Conservation (phyloP, 2,329 filamentous ascomycete genomes). For the Rasamsonia emersonii region DNA sequence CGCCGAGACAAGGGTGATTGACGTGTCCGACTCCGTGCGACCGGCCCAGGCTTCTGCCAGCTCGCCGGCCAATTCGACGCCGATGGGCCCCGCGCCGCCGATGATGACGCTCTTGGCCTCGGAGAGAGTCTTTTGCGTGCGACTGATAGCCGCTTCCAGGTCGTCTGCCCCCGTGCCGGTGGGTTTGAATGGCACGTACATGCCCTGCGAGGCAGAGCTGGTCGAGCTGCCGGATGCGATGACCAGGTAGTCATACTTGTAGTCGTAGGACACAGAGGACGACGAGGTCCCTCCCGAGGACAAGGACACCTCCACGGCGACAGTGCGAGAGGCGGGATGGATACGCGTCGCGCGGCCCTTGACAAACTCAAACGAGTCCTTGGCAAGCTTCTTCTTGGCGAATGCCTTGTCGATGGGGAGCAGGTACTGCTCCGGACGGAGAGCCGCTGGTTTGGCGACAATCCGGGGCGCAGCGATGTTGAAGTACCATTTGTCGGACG, state of each 20-base stretch:
- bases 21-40: constrained; percentile 30
- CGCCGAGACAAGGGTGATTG: constrained; percentile 17
- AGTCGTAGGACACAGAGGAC: too few relatives aligned
- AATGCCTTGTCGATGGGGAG: constrained; percentile 40
- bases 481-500: constrained; percentile 43
- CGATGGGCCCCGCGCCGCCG: constrained; percentile 35
- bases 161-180: constrained; percentile 25
- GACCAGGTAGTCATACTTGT: constrained; percentile 45
- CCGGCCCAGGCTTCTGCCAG: constrained; percentile 21
- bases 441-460: constrained; percentile 35
- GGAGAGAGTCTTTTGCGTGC: constrained; percentile 18
- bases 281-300: constrained; percentile 17
- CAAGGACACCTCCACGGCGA: constrained; percentile 33
- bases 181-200: constrained; percentile 24
- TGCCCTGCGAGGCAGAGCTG: constrained; percentile 9
- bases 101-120: constrained; percentile 33
- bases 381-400: constrained; percentile 36
- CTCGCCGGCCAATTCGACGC: constrained; percentile 38
- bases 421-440: constrained; percentile 2
- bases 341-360: constrained; percentile 20
- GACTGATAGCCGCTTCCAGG: constrained; percentile 17
- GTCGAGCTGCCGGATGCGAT: constrained; percentile 43
- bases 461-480: constrained; percentile 42
- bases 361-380: constrained; percentile 35
- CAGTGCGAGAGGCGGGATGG: constrained; percentile 32